Base-by-base conservation (phyloP, 108 stramenopile genomes). In the Discostella stelligeroides region DNA sequence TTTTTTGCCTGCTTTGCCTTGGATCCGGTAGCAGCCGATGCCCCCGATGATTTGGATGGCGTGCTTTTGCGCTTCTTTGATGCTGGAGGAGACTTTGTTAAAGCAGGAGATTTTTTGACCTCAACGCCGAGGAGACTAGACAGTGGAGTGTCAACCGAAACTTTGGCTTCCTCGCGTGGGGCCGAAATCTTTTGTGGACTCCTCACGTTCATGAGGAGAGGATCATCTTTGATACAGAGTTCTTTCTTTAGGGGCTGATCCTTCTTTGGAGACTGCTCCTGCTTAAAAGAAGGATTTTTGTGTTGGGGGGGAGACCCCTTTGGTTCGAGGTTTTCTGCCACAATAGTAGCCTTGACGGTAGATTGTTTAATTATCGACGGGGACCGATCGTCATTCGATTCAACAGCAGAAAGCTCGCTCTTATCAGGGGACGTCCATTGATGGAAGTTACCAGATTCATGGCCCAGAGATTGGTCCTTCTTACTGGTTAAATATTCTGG, bases 31-130 rank as follows among this genome's bases (percentile, higher is more conserved):
- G 61, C 60, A 11, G 64, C 24, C 1, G 56, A 47, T 40, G 66
- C 49, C 9, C 41, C 73, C 15, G 34, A 60, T 50, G 62, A 39
- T 67, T 70, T 79, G 21, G 65, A 29, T 39, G 74, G 66, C 13
- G 70, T 71, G 37, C 61, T 75, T 53, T 72, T 71, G 14, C 77
- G 58, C 48, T 76, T 76, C 50, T 66, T 74, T 24, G 73, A 38
- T 43, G 66, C n/a, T 10, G 66, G 40, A 40, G 64, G 46, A 43
- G 71, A 62, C 41, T 59, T 69, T 9, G 51, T 65, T 49, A 38
- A 25, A 0, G 21, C 60, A 8, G 70, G 40, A 20, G 70, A 29
- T 1, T 54, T 45, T 53, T 50, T 61, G 18, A 48, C 20, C 58
- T 58, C 57, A 37, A 6, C 0, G 37, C 4, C 57, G 1, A 38